These are phyloP conservation scores for Fusarium transvaalense DNA, from an alignment of 2,329 filamentous ascomycete genomes.

Conservation along the genomic window DNA sequence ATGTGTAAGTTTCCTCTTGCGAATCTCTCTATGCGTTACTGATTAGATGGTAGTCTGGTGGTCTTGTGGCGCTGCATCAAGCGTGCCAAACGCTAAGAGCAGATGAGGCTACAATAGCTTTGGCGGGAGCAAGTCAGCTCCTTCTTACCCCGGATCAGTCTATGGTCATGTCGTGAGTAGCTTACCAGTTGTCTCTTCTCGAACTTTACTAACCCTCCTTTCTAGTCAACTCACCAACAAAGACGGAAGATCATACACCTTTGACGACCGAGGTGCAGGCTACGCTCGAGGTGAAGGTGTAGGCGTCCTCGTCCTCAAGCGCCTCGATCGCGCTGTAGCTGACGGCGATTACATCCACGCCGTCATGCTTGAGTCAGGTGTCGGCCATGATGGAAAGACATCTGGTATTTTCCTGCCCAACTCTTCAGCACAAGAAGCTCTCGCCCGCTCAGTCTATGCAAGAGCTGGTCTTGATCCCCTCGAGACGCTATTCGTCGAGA, in stretches of 20 bases:
- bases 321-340: constrained; percentile 26
- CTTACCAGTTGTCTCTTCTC: not conserved
- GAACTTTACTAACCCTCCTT: not conserved
- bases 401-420: constrained; percentile 18
- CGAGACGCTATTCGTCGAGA: constrained; percentile 12
- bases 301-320: constrained; percentile 35
- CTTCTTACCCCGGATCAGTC: constrained; percentile 5
- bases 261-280: constrained; percentile 24
- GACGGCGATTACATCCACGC: constrained; percentile 37
- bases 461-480: not conserved
- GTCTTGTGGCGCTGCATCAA: constrained; percentile 3
- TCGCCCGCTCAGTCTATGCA: not conserved
- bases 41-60: not conserved
- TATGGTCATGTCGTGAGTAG: constrained; percentile 3
- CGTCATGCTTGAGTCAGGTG: constrained; percentile 28
- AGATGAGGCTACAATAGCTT: not conserved
- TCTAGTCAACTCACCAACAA: constrained; percentile 21
- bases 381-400: constrained; percentile 35
- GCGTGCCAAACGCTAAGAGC: constrained; percentile 7
- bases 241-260: constrained; percentile 13
- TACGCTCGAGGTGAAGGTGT: constrained; percentile 32
- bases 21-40: not conserved
- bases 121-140: constrained; percentile 1
- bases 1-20: not conserved
- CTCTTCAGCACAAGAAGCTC: not conserved